Conservation (phyloP, 352 stramenopile species). For the Hyaloperonospora brassicae region DNA sequence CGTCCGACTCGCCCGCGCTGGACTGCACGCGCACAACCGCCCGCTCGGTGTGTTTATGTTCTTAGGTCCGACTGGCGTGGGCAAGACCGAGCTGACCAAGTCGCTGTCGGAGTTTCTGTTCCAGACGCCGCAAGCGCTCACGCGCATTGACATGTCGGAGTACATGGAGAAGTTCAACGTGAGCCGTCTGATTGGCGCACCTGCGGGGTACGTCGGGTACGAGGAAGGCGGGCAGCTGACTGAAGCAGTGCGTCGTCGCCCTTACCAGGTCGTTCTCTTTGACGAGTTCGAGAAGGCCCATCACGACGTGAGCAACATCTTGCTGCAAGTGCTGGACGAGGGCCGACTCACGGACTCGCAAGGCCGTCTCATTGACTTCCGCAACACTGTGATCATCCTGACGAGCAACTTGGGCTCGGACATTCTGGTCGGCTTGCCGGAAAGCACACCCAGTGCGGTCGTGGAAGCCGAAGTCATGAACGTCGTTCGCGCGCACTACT, state of each 20-base stretch:
- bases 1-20: conserved; percentile 88
- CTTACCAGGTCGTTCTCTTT: conserved; percentile 95
- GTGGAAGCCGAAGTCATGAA: conserved; percentile 84
- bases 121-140: conserved; percentile 90
- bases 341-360: conserved; percentile 94
- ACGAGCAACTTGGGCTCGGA: conserved; percentile 96
- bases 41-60: conserved; percentile 95
- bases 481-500: conserved; percentile 90
- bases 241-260: conserved; percentile 89
- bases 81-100: conserved; percentile 97
- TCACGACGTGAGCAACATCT: conserved; percentile 93
- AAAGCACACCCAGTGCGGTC: conserved; percentile 39
- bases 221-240: conserved; percentile 95
- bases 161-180: conserved; percentile 96
- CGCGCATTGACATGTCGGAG: conserved; percentile 96
- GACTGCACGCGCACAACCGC: conserved; percentile 92
- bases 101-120: conserved; percentile 93
- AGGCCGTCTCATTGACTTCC: conserved; percentile 93
- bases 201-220: conserved; percentile 90
- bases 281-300: conserved; percentile 98
- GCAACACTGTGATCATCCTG: conserved; percentile 96
- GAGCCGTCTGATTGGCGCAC: conserved; percentile 86
- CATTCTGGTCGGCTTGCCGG: conserved; percentile 53
- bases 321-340: conserved; percentile 88
- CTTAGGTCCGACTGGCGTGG: conserved; percentile 88